These are phyloP conservation scores for Syncephalastrum racemosum DNA, from an alignment of 371 early-diverging fungal genomes.

Conservation along the genomic window DNA sequence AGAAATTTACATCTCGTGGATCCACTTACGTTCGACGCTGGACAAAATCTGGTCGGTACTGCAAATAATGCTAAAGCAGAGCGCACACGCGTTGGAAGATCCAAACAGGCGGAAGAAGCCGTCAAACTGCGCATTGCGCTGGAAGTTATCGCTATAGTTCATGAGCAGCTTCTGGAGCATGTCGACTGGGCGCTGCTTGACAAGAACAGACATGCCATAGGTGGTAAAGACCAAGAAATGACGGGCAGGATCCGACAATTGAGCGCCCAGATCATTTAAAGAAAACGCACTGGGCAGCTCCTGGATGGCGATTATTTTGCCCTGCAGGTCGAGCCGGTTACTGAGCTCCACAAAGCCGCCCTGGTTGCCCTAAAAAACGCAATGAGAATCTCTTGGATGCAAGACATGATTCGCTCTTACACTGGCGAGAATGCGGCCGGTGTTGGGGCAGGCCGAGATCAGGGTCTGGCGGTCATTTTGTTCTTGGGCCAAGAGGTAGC, in stretches of 20 bases:
- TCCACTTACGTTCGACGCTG: constrained; percentile 13
- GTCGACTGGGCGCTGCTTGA: constrained; percentile 80
- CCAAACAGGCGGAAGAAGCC: constrained; percentile 63
- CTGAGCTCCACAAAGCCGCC: constrained; percentile 23
- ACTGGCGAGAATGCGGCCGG: constrained; percentile 47
- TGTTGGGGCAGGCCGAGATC: constrained; percentile 60
- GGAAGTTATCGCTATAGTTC: constrained; percentile 9
- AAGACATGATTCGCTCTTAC: not conserved
- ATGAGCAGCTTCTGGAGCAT: constrained; percentile 57
- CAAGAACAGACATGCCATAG: constrained; percentile 62
- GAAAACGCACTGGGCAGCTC: constrained; percentile 42
- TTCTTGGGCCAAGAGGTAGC: constrained; percentile 61
- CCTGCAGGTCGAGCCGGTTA: constrained; percentile 51
- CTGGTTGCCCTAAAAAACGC: constrained; percentile 7
- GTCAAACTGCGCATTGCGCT: constrained; percentile 44
- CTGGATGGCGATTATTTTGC: constrained; percentile 77
- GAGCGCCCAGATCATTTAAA: constrained; percentile 67
- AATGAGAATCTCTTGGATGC: not conserved
- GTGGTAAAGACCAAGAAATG: constrained; percentile 79
- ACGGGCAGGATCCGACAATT: constrained; percentile 55
- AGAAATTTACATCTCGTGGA: not conserved
- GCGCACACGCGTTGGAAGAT: constrained; percentile 56
- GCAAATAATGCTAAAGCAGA: constrained; percentile 60
- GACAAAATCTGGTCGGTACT: constrained; percentile 5
- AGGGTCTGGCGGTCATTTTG: constrained; percentile 61